Base-by-base conservation (phyloP, 2,329 filamentous ascomycete species). In the Dendryphion nanum region DNA sequence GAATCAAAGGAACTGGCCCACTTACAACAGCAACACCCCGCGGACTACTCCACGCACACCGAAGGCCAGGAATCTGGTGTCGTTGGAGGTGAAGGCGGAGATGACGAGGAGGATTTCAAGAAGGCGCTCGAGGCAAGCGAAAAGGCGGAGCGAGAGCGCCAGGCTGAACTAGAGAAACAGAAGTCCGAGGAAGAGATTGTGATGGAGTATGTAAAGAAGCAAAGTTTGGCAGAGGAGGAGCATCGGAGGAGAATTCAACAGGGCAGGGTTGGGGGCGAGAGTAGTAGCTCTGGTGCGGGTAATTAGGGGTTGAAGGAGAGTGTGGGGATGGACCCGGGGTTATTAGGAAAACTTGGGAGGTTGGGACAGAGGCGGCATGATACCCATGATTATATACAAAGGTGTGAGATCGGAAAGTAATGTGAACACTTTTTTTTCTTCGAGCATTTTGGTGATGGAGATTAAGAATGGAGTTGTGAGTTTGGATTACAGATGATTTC, bases 131-230 rank as follows among this genome's bases (percentile, higher is more conserved):
- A 49, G 32, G 47, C 44, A 31, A 41, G 38, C 24, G 24, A 49
- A 24, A 29, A 34, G 14, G 45, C 36, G 30, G 43, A 43, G 17
- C 42, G 53, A 44, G 61, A 59, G 51, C 59, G 33, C 70, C 77
- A 7, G 63, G 72, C 20, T 66, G 30, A 53, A 50, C 42, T 50
- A 56, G 38, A 72, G 66, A 43, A 31, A 33, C 40, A 46, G 30
- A 40, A 18, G 54, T 78, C 74, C 0, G 85, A 89, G 55, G 84
- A 89, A 58, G 78, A 86, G 36, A 79, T 85, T 42, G 77, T 89
- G n/a, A 61, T 89, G 57, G 83, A 87, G 51, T 88, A 86, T 60
- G 75, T 87, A 28, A 86, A 83, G 73, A 84, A 81, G 68, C 83
- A 88, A 67, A 88, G 83, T 60, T 56, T 86, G 24, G 73, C 76